phyloP scores from a whole-genome alignment of 23 red algal species.

The Gracilaria caudata region DNA sequence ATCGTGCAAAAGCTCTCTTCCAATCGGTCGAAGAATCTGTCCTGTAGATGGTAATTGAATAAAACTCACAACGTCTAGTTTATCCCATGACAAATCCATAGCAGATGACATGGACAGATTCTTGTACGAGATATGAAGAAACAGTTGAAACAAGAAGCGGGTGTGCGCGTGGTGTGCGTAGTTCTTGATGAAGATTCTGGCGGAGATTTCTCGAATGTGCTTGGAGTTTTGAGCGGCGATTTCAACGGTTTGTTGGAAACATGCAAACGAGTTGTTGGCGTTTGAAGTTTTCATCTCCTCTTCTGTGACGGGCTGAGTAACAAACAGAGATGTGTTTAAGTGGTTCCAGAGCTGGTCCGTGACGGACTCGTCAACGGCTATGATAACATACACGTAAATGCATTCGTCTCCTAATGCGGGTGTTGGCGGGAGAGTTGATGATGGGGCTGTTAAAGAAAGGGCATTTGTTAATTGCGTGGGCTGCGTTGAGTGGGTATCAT shows the following conservation, averaged over 20 bases:
- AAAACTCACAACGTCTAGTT: conserved; percentile 18
- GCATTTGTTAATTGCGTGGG: not conserved
- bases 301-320: conserved; percentile 17
- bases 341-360: not conserved
- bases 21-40: conserved; percentile 20
- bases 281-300: not conserved
- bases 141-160: not conserved
- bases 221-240: not conserved
- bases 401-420: not conserved
- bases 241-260: conserved; percentile 14
- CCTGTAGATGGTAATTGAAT: conserved; percentile 20
- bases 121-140: not conserved
- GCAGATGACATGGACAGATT: not conserved
- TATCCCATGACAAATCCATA: not conserved
- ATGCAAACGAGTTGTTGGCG: conserved; percentile 1
- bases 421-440: not conserved
- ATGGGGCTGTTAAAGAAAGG: not conserved
- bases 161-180: not conserved
- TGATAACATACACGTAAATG: conserved; percentile 43
- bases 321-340: conserved; percentile 8
- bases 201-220: not conserved
- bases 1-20: conserved; percentile 8
- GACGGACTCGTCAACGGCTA: not conserved
- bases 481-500: not conserved
- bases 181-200: conserved; percentile 10